Percentiles rank a stretch among this genome's conserved stretches.
Evolutionary conservation across 2,329 filamentous ascomycete genomes (phyloP).

Genomic region (Macrophomina pseudophaseolina): DNA sequence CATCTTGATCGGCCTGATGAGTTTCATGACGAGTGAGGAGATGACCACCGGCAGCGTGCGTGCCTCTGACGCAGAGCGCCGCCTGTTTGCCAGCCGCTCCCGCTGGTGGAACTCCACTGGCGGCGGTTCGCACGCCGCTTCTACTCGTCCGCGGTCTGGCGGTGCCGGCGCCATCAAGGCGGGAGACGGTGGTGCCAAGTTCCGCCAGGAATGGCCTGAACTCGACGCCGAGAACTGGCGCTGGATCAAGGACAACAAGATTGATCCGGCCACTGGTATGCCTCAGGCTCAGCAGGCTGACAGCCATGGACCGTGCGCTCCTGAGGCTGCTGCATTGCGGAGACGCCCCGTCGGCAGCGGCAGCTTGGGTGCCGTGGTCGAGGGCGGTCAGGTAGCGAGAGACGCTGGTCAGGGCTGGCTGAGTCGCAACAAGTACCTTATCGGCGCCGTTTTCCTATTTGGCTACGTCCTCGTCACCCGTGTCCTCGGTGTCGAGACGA

Average conservation of each 20-base stretch:
- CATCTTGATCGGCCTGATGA: constrained; percentile 90
- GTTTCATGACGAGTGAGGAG: constrained; percentile 98
- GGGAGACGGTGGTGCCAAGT: constrained; percentile 91
- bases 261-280: constrained; percentile 78
- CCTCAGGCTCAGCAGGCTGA: constrained; percentile 44
- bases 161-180: constrained; percentile 77
- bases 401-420: constrained; percentile 85
- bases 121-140: constrained; percentile 68
- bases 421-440: constrained; percentile 75
- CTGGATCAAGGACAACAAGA: constrained; percentile 84
- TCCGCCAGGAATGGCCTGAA: constrained; percentile 87
- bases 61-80: constrained; percentile 76
- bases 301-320: constrained; percentile 63
- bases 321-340: constrained; percentile 66
- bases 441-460: constrained; percentile 74
- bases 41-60: constrained; percentile 95
- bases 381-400: constrained; percentile 74
- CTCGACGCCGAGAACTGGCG: constrained; percentile 87
- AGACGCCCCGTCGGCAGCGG: constrained; percentile 65
- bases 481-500: constrained; percentile 62
- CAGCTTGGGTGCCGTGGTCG: constrained; percentile 68
- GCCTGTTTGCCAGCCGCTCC: constrained; percentile 75
- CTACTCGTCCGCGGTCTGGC: constrained; percentile 32
- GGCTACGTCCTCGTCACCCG: constrained; percentile 83
- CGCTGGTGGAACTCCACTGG: constrained; percentile 98